Base-by-base conservation (phyloP, 2,329 filamentous ascomycete genomes). In the Ascocoryne sarcoides region DNA sequence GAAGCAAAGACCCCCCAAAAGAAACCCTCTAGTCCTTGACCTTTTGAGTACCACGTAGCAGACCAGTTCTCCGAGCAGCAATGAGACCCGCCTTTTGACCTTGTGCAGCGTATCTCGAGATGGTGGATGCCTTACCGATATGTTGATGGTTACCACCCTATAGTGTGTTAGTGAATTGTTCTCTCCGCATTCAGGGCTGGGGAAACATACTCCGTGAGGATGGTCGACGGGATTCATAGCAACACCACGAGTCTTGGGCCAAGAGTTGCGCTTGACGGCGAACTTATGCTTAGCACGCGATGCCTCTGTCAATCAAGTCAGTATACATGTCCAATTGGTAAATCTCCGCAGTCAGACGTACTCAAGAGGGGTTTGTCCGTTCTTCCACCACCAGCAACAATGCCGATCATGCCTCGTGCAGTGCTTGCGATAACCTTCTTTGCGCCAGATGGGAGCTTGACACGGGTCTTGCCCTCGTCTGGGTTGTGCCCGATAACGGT, bases 231-330 rank as follows among this genome's bases (percentile, higher is more conserved):
- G 92, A 78, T 98, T 98, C 92, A 98, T 98, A 73, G 92, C 92
- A 83, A 98, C 92, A 95, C 92, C 92, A 92, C 92, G 90, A 79
- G 92, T 98, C 86, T 94, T 95, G 74, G 92, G 92, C 92, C 92
- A 98, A 67, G 82, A 90, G 87, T 98, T 96, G 68, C 92, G 88
- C 88, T 98, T 98, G 76, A 95, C 93, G 61, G 89, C 88, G 76
- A 95, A 98, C 85, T 98, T 98, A 70, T 96, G 90, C 87, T 96
- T 98, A 65, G 92, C 92, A 67, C 92, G 87, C 65, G 90, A 96
- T 64, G 92, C 92, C 90, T 98, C 81, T 85, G 76, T 71, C 60
- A 32, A 19, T 42, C 26, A 31, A 19, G 56, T 76, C 59, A 76
- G 71, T 53, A 61, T 42, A 21, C 7, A 26, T 26, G 23, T 26